These are phyloP conservation scores for Fomitopsis betulina DNA, from an alignment of 1,284 basidiomycete species.

Conservation along the genomic window DNA sequence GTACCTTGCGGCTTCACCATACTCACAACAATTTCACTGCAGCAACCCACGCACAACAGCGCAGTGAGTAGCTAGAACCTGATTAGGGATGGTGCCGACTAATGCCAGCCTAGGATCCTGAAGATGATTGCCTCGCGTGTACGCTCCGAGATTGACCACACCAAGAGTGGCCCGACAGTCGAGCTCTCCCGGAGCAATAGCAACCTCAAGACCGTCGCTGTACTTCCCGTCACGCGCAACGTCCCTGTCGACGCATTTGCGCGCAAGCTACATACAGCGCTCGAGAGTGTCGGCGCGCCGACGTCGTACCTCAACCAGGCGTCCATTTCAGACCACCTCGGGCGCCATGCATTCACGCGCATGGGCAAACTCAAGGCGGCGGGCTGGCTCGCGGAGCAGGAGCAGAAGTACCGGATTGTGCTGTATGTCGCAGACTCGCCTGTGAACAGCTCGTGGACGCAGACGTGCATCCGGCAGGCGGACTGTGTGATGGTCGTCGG, in stretches of 20 bases:
- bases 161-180: conserved; percentile 38
- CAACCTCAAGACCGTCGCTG: conserved; percentile 91
- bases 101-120: conserved; percentile 51
- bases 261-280: conserved; percentile 79
- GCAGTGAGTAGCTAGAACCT: conserved; percentile 52
- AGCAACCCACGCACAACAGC: conserved; percentile 95
- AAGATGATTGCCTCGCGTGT: conserved; percentile 93
- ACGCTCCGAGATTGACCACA: conserved; percentile 72
- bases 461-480: conserved; percentile 95
- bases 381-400: conserved; percentile 92
- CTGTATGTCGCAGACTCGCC: conserved; percentile 93
- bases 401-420: conserved; percentile 87
- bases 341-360: conserved; percentile 87
- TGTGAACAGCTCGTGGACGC: conserved; percentile 92
- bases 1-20: not conserved
- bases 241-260: conserved; percentile 88
- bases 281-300: conserved; percentile 85
- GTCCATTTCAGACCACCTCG: conserved; percentile 85
- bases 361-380: conserved; percentile 94
- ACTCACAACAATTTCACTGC: not conserved
- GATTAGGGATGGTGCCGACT: not conserved
- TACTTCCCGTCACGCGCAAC: conserved; percentile 76
- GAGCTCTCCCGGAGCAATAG: conserved; percentile 77
- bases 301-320: conserved; percentile 91
- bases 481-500: conserved; percentile 96